These are phyloP conservation scores for Spathaspora girioi DNA, from an alignment of 805 yeast species.

Conservation along the genomic window DNA sequence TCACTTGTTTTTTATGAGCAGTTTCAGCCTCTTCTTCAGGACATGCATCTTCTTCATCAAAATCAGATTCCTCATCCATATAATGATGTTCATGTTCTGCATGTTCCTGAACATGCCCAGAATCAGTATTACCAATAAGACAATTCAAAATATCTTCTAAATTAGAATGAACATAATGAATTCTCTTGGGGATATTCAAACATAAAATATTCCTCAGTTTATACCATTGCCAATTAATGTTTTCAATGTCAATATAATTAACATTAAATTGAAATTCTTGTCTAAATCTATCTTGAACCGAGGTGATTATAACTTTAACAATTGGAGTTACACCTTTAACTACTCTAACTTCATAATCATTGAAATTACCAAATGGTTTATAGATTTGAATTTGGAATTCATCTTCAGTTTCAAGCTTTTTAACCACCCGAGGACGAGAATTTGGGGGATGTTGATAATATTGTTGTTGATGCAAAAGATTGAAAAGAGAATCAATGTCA, in stretches of 20 bases:
- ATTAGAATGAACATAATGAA: constrained; percentile 15
- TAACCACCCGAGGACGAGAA: constrained; percentile 19
- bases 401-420: constrained; percentile 32
- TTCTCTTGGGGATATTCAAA: constrained; percentile 34
- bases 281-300: constrained; percentile 26
- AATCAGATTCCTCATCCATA: not conserved
- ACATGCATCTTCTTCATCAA: constrained; percentile 14
- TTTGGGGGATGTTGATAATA: constrained; percentile 2
- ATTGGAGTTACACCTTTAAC: constrained; percentile 12
- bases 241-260: constrained; percentile 24
- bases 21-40: not conserved
- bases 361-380: constrained; percentile 30
- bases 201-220: constrained; percentile 27
- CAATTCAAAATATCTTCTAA: constrained; percentile 9
- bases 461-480: constrained; percentile 10
- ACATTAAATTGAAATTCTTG: constrained; percentile 28
- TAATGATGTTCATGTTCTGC: not conserved
- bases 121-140: constrained; percentile 1
- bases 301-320: constrained; percentile 17
- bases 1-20: not conserved
- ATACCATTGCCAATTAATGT: constrained; percentile 34
- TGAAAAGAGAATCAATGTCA: constrained; percentile 11
- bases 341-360: constrained; percentile 29
- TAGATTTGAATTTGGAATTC: constrained; percentile 33
- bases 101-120: not conserved